phyloP scores from a whole-genome alignment of 2,329 filamentous ascomycete species.

The Colletotrichum eremochloae region DNA sequence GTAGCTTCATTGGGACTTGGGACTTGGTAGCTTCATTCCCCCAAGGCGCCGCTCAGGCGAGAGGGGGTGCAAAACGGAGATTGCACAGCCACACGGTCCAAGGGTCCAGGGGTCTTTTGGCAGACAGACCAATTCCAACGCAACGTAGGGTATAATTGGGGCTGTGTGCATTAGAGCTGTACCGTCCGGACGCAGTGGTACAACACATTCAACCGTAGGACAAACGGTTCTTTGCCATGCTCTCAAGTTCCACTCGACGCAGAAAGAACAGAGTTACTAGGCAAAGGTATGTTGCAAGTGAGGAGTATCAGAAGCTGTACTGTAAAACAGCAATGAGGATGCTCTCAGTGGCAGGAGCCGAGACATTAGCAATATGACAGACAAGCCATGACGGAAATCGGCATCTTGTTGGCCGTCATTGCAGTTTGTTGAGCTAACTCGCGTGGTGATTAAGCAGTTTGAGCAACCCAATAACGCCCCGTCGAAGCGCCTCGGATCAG shows the following conservation, averaged over 20 bases:
- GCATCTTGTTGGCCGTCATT: neutral
- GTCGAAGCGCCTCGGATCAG: neutral
- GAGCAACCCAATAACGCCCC: neutral
- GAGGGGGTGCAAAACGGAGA: slow-evolving; percentile 34
- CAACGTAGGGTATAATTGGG: neutral
- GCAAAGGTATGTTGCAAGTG: neutral
- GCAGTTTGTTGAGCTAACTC: slow-evolving; percentile 1
- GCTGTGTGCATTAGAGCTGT: neutral
- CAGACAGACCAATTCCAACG: slow-evolving; percentile 53
- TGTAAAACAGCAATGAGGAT: neutral
- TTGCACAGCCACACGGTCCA: slow-evolving; percentile 39
- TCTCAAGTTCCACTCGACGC: neutral
- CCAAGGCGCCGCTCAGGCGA: slow-evolving; percentile 5
- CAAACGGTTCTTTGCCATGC: neutral
- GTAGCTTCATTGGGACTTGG: slow-evolving; percentile 24
- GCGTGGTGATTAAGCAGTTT: no score
- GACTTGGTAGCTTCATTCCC: slow-evolving; percentile 18
- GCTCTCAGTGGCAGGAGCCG: neutral
- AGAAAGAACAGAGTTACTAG: neutral
- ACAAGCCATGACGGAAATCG: neutral
- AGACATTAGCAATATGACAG: neutral
- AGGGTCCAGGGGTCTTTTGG: slow-evolving; percentile 36
- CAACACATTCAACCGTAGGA: neutral
- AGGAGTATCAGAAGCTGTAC: neutral
- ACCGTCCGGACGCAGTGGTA: neutral